phyloP scores from a whole-genome alignment of 345 rosid species.

The Salix koriyanagi region DNA sequence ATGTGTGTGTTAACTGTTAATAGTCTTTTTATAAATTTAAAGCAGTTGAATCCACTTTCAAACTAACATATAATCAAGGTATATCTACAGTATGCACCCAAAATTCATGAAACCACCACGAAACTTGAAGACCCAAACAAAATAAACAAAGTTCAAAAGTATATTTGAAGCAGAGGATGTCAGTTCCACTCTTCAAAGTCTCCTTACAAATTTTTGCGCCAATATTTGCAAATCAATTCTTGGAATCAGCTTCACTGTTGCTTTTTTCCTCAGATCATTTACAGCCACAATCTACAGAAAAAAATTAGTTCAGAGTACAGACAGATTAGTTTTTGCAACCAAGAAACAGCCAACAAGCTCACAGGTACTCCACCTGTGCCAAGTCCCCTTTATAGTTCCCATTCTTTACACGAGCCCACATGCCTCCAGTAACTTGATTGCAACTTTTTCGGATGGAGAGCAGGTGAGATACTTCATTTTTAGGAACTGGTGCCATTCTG shows the following conservation, averaged over 20 bases:
- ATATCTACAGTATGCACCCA: neutral
- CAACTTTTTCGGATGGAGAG: slow-evolving; percentile 49
- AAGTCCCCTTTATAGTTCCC: slow-evolving; percentile 96
- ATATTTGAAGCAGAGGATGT: neutral
- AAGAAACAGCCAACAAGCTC: neutral
- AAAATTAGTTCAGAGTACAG: slow-evolving; percentile 5
- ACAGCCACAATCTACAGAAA: slow-evolving; percentile 76
- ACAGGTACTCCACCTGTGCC: slow-evolving; percentile 50
- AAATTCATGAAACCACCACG: neutral
- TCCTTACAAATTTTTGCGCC: slow-evolving; percentile 68
- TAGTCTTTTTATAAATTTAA: too few relatives aligned
- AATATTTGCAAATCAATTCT: slow-evolving; percentile 78
- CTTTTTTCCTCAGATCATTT: slow-evolving; percentile 53
- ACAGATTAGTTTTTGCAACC: slow-evolving; percentile 2
- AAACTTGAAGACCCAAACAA: neutral
- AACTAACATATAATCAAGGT: neutral
- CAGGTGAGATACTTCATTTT: slow-evolving; percentile 58
- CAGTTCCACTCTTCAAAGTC: neutral
- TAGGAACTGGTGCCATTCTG: slow-evolving; percentile 56
- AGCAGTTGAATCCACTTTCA: neutral
- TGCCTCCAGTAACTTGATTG: slow-evolving; percentile 53
- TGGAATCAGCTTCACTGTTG: slow-evolving; percentile 82
- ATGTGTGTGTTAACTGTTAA: too few relatives aligned
- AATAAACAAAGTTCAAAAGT: neutral
- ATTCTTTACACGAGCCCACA: slow-evolving; percentile 82